Percentiles rank a stretch among this genome's conserved stretches.
phyloP scores from a whole-genome alignment of 2,329 filamentous ascomycete genomes.

The Cordyceps tenuipes region DNA sequence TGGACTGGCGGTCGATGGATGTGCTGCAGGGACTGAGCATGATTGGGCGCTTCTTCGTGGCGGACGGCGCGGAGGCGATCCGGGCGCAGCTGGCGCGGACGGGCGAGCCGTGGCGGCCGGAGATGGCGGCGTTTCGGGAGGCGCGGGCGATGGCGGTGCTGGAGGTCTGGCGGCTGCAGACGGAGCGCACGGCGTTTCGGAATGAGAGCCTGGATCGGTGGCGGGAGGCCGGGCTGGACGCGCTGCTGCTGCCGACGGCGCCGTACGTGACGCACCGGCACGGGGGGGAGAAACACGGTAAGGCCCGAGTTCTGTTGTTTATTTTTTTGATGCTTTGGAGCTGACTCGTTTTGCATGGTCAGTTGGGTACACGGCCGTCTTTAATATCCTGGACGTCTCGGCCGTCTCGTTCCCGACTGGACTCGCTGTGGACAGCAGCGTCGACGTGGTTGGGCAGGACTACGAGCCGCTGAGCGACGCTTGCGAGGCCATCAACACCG shows the following conservation, averaged over 20 bases:
- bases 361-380: constrained; percentile 44
- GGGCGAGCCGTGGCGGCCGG: constrained; percentile 34
- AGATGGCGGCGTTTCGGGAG: constrained; percentile 26
- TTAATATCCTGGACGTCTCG: constrained; percentile 41
- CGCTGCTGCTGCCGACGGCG: constrained; percentile 50
- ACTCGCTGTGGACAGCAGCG: constrained; percentile 28
- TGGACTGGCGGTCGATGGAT: constrained; percentile 41
- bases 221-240: constrained; percentile 45
- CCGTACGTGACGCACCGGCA: constrained; percentile 38
- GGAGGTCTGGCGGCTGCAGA: constrained; percentile 41
- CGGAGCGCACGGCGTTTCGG: constrained; percentile 37
- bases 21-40: constrained; percentile 30
- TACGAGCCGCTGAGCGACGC: constrained; percentile 28
- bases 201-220: constrained; percentile 39
- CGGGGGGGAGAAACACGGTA: constrained; percentile 17
- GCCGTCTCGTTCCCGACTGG: constrained; percentile 39
- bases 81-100: constrained; percentile 29
- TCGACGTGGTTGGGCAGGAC: constrained; percentile 25
- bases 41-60: constrained; percentile 38
- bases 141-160: constrained; percentile 32
- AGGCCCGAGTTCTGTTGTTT: no score
- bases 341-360: background rate
- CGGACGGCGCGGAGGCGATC: constrained; percentile 37
- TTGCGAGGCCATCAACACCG: constrained; percentile 30
- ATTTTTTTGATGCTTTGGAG: no score